Base-by-base conservation (phyloP, 2,329 filamentous ascomycete species). In the Monosporascus sp. region DNA sequence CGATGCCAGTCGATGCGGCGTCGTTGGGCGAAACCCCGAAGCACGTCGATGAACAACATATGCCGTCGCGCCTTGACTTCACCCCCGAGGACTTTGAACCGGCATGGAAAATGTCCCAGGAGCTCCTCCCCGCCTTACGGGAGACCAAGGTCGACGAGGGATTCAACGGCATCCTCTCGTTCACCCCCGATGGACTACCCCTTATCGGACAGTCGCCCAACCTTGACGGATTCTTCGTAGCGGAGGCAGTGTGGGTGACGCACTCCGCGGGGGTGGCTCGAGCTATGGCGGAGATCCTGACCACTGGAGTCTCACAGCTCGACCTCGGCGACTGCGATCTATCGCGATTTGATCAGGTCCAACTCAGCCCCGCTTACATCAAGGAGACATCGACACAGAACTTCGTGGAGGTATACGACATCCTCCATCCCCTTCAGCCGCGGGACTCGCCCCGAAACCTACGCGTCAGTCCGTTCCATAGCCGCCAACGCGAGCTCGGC, bases 91-190 rank as follows among this genome's bases (percentile, higher is more conserved):
- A 86, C 60, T 86, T 86, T 53, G 75, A 73, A 2, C 78, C 80
- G 0, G 84, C 81, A 0, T 86, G 83, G 83, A 70, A 79, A 54
- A 70, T 80, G 14, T 78, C 79, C 0, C 71, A 79, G 56, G 72
- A 79, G 31, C 66, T 86, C 1, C 64, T 86, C 1, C 83, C 84
- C 0, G 70, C 69, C 1, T 68, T 86, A 4, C 65, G 69, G 3
- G 69, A 80, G 5, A 75, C 70, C 15, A 66, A 81, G 53, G 76
- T 86, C 7, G 77, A 71, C 0, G 77, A 84, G 41, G 84, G 82
- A 0, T 86, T 86, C 73, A 86, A 86, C 59, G 83, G 83, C 3
- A 76, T 86, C 59, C 82, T 86, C 66, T 86, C 83, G 0, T 86
- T 86, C 61, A 86, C 83, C 0, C 83, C 83, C 0, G 83, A 86